These are phyloP conservation scores for Candida maris DNA, from an alignment of 805 yeast species.

Conservation along the genomic window DNA sequence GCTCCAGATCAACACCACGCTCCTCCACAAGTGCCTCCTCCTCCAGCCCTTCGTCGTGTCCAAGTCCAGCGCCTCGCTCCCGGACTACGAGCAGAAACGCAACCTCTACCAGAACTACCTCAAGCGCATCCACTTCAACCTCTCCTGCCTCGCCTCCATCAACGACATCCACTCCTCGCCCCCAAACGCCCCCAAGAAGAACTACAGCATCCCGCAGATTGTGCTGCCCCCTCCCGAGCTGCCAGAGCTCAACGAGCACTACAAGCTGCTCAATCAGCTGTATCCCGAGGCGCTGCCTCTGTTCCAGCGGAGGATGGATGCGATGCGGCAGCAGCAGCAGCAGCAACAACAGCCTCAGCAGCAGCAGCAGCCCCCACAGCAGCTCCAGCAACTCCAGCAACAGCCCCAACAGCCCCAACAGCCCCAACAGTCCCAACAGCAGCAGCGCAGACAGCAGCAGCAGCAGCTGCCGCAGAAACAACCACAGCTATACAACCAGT, in stretches of 20 bases:
- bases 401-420: conserved; percentile 7
- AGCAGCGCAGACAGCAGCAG: conserved; percentile 8
- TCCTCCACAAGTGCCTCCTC: conserved; percentile 30
- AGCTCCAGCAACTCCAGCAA: conserved; percentile 4
- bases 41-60: conserved; percentile 27
- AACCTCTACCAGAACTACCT: conserved; percentile 32
- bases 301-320: conserved; percentile 26
- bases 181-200: conserved; percentile 26
- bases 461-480: conserved; percentile 4
- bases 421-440: conserved; percentile 10
- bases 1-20: conserved; percentile 33
- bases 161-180: conserved; percentile 33
- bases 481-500: conserved; percentile 4
- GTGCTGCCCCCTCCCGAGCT: conserved; percentile 52
- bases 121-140: conserved; percentile 35
- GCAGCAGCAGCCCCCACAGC: conserved; percentile 7
- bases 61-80: conserved; percentile 17
- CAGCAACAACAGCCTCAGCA: conserved; percentile 13
- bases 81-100: conserved; percentile 26
- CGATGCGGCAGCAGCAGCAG: conserved; percentile 26
- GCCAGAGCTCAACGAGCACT: conserved; percentile 48
- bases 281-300: conserved; percentile 48
- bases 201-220: conserved; percentile 41
- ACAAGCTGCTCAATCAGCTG: conserved; percentile 35
- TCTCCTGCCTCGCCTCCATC: conserved; percentile 35